Base-by-base conservation (phyloP, 345 rosid genomes). In the Populus pruinosa region DNA sequence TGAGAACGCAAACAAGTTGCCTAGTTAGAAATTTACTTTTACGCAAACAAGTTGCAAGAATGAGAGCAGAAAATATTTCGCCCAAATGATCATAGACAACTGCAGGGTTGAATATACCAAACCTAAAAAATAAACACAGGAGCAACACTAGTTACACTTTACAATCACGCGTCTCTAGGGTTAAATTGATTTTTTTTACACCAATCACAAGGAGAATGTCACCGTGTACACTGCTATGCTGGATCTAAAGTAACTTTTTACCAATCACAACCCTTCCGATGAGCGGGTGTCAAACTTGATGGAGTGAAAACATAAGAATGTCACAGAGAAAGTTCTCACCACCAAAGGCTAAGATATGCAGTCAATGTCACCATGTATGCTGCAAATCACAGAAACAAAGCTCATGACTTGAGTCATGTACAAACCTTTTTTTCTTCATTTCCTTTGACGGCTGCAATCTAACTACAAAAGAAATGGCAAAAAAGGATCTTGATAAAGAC, bases 11-110 rank as follows among this genome's bases (percentile, higher is more conserved):
- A 29, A 79, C 16, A 70, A 59, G 50, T 67, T 65, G 71, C 75
- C 59, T 29, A 35, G 61, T 17, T 56, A 41, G 49, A 71, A 61
- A 72, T 49, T 79, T 81, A 93, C 98, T 80, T 93, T 93, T 71
- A 96, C 85, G 86, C 91, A 96, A n/a, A n/a, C n/a, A n/a, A n/a
- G n/a, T 96, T 84, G 97, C 98, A 64, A 89, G 85, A 69, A 93
- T 91, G 20, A 92, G 90, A 17, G 97, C 91, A 0, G 98, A 96
- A 76, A 84, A 96, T 86, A 92, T 93, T 85, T 93, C 99, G 53
- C 99, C 99, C 87, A 96, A 83, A 82, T 88, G 97, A 86, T 96
- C 97, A 84, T 93, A 96, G 77, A 96, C 97, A 82, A 92, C 64
- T 0, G 96, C 63, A 29, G 97, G 95, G 89, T 86, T 93, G 86